Evolutionary conservation across 768 basidiomycete species (phyloP).

Genomic region (Tricholoma saponaceum): DNA sequence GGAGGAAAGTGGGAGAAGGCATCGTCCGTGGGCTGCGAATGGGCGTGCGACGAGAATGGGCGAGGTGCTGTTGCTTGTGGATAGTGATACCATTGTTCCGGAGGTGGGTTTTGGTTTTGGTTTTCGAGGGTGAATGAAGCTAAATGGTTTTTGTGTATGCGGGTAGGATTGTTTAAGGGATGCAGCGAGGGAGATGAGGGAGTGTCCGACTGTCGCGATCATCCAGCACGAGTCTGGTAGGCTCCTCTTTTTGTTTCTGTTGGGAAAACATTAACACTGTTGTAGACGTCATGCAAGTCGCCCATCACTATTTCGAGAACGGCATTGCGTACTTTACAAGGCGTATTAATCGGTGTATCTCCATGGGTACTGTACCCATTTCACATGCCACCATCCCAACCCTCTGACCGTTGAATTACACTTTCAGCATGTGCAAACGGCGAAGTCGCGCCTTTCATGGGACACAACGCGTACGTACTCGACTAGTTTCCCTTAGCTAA

Average conservation of each 20-base stretch:
- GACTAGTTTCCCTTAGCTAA: neutral
- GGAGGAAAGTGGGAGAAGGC: conserved; percentile 46
- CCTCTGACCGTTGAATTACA: neutral
- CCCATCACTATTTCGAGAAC: conserved; percentile 86
- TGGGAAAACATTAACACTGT: neutral
- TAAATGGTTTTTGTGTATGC: neutral
- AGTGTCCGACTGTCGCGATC: conserved; percentile 74
- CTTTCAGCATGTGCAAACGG: conserved; percentile 71
- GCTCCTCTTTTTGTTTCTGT: conserved; percentile 8
- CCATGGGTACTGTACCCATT: conserved; percentile 51
- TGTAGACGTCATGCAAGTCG: conserved; percentile 78
- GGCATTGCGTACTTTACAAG: conserved; percentile 82
- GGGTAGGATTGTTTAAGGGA: conserved; percentile 72
- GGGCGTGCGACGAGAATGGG: conserved; percentile 67
- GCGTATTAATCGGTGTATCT: conserved; percentile 72
- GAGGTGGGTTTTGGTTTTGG: conserved; percentile 34
- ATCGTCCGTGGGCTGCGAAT: conserved; percentile 73
- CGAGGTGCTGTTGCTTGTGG: conserved; percentile 74
- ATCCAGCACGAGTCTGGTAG: conserved; percentile 78
- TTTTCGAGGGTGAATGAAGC: neutral
- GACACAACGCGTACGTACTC: conserved; percentile 61
- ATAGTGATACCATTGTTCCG: conserved; percentile 74
- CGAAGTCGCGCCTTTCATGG: conserved; percentile 79
- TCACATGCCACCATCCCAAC: conserved; percentile 18
- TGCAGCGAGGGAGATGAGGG: conserved; percentile 77